Percentiles rank a stretch among this genome's conserved stretches.
Evolutionary conservation across 1,284 basidiomycete species (phyloP).

Genomic region (Leccinum fallax): DNA sequence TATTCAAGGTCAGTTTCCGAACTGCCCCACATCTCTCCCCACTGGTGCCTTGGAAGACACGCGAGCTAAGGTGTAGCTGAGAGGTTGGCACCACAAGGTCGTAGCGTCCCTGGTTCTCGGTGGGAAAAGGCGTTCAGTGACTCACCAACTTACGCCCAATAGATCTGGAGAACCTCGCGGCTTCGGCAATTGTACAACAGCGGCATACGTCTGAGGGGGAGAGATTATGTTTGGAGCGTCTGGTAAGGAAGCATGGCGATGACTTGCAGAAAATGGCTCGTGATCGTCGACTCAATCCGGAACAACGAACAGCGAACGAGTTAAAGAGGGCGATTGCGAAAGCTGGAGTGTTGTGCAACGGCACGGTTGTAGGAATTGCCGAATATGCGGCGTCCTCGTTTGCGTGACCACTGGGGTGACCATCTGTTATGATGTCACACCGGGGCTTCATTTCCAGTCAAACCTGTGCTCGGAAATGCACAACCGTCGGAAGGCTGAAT

Average conservation of each 20-base stretch:
- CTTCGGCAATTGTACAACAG: conserved; percentile 46
- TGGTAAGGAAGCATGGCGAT: conserved; percentile 73
- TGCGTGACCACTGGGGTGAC: conserved; percentile 30
- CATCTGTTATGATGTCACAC: conserved; percentile 19
- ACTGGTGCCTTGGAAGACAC: background rate
- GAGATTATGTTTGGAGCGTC: conserved; percentile 61
- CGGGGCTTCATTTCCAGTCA: conserved; percentile 23
- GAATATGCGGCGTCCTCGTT: background rate
- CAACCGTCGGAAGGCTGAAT: conserved; percentile 14
- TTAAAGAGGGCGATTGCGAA: conserved; percentile 63
- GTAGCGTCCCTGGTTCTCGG: conserved; percentile 3
- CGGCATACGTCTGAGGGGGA: conserved; percentile 78
- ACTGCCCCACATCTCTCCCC: background rate
- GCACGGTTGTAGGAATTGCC: conserved; percentile 5
- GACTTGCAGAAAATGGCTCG: conserved; percentile 80
- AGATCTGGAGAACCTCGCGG: conserved; percentile 52
- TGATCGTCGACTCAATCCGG: conserved; percentile 80
- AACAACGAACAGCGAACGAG: conserved; percentile 88
- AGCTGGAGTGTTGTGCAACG: conserved; percentile 39
- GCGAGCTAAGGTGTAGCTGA: conserved; percentile 2
- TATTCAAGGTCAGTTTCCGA: conserved; percentile 41
- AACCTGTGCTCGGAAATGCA: conserved; percentile 35
- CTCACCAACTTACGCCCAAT: conserved; percentile 15
- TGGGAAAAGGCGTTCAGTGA: background rate
- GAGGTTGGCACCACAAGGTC: background rate